phyloP scores from a whole-genome alignment of 2,329 filamentous ascomycete species.

The Bipolaris bicolor region DNA sequence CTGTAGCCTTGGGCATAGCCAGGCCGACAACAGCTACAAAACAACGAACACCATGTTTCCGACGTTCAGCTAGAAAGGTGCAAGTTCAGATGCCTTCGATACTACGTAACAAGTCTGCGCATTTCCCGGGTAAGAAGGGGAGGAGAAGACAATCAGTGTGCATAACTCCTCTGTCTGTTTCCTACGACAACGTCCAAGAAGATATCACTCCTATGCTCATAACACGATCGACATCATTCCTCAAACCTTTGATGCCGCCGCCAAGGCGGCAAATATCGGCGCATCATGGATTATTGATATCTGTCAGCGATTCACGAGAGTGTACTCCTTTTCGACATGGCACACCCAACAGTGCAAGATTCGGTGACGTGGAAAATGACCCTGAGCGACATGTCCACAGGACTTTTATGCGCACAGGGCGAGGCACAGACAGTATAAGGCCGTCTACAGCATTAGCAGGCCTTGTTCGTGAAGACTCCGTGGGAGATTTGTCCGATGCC shows the following conservation, averaged over 20 bases:
- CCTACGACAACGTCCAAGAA: constrained; percentile 20
- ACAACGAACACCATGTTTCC: constrained; percentile 33
- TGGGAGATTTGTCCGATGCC: constrained; percentile 42
- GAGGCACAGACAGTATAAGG: constrained; percentile 18
- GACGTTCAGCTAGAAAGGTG: constrained; percentile 36
- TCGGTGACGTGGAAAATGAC: constrained; percentile 19
- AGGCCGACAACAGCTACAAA: constrained; percentile 26
- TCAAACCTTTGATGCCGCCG: constrained; percentile 9
- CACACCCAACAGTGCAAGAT: constrained; percentile 19
- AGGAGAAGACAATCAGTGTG: constrained; percentile 34
- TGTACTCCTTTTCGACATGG: constrained; percentile 10
- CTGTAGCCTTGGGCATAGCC: constrained; percentile 11
- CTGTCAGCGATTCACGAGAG: constrained; percentile 7
- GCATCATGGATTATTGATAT: constrained; percentile 4
- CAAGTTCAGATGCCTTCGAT: constrained; percentile 41
- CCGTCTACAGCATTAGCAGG: constrained; percentile 24
- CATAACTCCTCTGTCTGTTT: constrained; percentile 29
- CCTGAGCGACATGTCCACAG: constrained; percentile 27
- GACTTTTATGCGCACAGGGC: constrained; percentile 16
- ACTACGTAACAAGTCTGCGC: constrained; percentile 26
- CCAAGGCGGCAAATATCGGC: constrained; percentile 13
- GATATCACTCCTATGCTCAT: constrained; percentile 12
- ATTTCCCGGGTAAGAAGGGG: constrained; percentile 18
- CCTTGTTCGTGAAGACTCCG: constrained; percentile 34
- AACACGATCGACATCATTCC: constrained; percentile 18